These are phyloP conservation scores for Hymenoscyphus fraxineus DNA, from an alignment of 2,329 filamentous ascomycete genomes.

Conservation along the genomic window DNA sequence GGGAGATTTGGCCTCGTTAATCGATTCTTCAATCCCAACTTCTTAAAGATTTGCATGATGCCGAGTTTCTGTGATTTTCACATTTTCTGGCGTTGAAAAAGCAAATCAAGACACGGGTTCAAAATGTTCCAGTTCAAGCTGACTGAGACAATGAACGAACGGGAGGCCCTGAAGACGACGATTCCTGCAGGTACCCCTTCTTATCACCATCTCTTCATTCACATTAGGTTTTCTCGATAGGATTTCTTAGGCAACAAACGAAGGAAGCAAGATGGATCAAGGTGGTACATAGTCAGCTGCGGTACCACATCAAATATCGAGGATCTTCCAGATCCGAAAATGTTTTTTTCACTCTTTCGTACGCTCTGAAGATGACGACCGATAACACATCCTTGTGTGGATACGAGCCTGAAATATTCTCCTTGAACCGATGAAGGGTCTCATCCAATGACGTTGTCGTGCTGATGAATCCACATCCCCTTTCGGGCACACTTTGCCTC, in stretches of 20 bases:
- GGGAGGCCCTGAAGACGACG: neutral
- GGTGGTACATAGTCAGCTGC: neutral
- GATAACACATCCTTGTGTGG: neutral
- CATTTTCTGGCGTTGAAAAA: neutral
- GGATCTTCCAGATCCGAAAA: neutral
- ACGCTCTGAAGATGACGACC: neutral
- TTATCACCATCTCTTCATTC: neutral
- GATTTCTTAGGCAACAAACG: too few species aligned
- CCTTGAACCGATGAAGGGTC: neutral
- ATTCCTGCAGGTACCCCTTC: slow-evolving; percentile 1
- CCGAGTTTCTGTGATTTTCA: neutral
- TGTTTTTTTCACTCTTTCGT: neutral
- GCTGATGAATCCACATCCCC: neutral
- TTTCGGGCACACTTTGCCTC: neutral
- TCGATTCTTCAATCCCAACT: neutral
- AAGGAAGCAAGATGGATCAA: neutral
- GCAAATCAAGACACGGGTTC: neutral
- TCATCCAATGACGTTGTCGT: neutral
- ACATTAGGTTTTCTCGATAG: too few species aligned
- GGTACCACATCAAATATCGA: neutral
- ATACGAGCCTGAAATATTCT: neutral
- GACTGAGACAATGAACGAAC: neutral
- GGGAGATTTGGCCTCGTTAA: neutral
- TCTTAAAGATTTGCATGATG: neutral
- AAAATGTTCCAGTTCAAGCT: neutral